phyloP scores from a whole-genome alignment of 2,329 filamentous ascomycete species.

The Botryotinia calthae region DNA sequence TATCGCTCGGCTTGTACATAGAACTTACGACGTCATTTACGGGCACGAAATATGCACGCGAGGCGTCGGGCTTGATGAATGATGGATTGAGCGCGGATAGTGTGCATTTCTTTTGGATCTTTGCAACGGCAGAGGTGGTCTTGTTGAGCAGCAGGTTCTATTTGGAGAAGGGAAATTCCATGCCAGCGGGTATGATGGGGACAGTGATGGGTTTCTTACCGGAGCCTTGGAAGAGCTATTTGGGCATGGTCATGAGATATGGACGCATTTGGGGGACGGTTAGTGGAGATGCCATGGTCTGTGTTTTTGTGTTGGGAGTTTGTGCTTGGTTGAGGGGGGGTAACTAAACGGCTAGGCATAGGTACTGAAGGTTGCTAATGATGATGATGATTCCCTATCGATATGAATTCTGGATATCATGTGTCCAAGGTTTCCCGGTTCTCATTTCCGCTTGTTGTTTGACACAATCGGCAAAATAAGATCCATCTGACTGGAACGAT shows the following conservation, averaged over 20 bases:
- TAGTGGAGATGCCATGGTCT: constrained; percentile 69
- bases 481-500: background rate
- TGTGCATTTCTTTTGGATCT: constrained; percentile 72
- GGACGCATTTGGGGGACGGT: constrained; percentile 70
- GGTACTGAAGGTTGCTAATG: background rate
- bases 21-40: constrained; percentile 65
- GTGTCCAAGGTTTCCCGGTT: background rate
- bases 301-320: constrained; percentile 67
- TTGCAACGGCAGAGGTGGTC: constrained; percentile 72
- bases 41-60: constrained; percentile 56
- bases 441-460: background rate
- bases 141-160: constrained; percentile 71
- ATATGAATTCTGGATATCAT: background rate
- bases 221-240: constrained; percentile 58
- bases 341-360: background rate
- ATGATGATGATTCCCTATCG: background rate
- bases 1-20: constrained; percentile 69
- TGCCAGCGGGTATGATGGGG: constrained; percentile 61
- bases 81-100: constrained; percentile 40
- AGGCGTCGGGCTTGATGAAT: background rate
- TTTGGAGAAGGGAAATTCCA: constrained; percentile 57
- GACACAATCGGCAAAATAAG: background rate
- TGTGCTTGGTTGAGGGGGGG: constrained; percentile 34
- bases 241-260: constrained; percentile 62
- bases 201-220: constrained; percentile 65